Evolutionary conservation across 345 rosid species (phyloP).

Genomic region (Aquilaria sinensis): DNA sequence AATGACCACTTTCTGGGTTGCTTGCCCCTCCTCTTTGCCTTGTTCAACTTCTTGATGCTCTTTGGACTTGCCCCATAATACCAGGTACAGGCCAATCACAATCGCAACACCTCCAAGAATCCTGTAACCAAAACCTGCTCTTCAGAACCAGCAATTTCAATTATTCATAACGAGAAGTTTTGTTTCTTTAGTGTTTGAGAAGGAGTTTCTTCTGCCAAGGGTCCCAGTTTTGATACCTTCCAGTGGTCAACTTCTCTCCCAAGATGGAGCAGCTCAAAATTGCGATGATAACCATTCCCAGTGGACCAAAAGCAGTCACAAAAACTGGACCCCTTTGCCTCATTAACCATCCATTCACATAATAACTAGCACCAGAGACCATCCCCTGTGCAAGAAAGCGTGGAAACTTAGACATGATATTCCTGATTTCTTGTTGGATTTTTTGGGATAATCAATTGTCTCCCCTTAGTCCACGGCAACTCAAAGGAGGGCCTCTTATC

Average conservation of each 20-base stretch:
- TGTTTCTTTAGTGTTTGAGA: background rate
- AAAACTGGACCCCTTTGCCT: constrained; percentile 60
- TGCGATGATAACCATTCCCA: constrained; percentile 56
- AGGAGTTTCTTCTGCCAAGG: background rate
- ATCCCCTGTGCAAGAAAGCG: background rate
- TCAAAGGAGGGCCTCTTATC: background rate
- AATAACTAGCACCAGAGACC: constrained; percentile 39
- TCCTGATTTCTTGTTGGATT: too few relatives aligned
- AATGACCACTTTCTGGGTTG: too few relatives aligned
- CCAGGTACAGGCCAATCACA: constrained; percentile 34
- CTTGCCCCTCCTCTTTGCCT: too few relatives aligned
- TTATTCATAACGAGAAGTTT: background rate
- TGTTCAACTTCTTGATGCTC: constrained; percentile 7
- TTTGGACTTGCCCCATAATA: constrained; percentile 43
- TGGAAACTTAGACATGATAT: background rate
- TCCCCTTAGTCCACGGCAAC: background rate
- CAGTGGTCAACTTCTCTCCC: constrained; percentile 37
- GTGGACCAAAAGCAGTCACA: constrained; percentile 58
- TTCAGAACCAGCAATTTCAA: constrained; percentile 7
- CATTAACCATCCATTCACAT: constrained; percentile 51
- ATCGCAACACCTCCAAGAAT: constrained; percentile 29
- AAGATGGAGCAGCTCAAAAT: constrained; percentile 49
- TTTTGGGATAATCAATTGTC: background rate
- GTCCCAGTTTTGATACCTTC: constrained; percentile 33
- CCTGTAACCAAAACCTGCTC: background rate